phyloP scores from a whole-genome alignment of 345 rosid genomes.

The Eucalyptus pumila region DNA sequence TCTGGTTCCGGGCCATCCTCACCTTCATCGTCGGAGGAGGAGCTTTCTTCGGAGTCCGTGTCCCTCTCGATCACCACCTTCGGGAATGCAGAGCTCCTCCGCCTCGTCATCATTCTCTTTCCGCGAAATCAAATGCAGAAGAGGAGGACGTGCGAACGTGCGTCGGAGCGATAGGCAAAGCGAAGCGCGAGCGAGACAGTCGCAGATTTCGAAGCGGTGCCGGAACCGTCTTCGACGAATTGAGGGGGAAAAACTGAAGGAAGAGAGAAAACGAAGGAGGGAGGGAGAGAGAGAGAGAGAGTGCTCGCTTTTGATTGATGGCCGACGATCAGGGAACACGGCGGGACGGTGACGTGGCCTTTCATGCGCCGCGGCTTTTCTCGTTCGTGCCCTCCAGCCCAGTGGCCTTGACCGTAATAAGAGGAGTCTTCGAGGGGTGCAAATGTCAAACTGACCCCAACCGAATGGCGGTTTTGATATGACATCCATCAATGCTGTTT shows the following conservation, averaged over 20 bases:
- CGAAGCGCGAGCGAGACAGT: neutral
- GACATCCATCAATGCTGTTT: neutral
- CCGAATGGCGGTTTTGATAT: neutral
- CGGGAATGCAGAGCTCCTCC: conserved; percentile 29
- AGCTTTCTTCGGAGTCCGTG: conserved; percentile 64
- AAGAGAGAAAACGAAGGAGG: neutral
- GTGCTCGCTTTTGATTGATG: neutral
- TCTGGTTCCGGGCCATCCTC: conserved; percentile 1
- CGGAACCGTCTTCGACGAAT: neutral
- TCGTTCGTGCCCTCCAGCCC: neutral
- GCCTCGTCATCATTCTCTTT: conserved; percentile 12
- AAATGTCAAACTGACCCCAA: neutral
- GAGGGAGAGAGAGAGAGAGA: neutral
- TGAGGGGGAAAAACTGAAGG: neutral
- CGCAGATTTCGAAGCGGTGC: neutral
- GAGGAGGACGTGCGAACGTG: neutral
- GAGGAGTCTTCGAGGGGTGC: neutral
- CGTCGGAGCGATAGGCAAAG: neutral
- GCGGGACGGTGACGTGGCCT: neutral
- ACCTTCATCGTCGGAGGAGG: conserved; percentile 33
- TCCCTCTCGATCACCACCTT: conserved; percentile 57
- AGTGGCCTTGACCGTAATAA: neutral
- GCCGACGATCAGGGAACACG: neutral
- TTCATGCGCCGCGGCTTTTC: neutral
- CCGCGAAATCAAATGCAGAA: neutral